Evolutionary conservation across 495 filamentous ascomycete species (phyloP), one percentile per base, ranked within the genome.

Genomic region (Beverwykella pulmonaria): DNA sequence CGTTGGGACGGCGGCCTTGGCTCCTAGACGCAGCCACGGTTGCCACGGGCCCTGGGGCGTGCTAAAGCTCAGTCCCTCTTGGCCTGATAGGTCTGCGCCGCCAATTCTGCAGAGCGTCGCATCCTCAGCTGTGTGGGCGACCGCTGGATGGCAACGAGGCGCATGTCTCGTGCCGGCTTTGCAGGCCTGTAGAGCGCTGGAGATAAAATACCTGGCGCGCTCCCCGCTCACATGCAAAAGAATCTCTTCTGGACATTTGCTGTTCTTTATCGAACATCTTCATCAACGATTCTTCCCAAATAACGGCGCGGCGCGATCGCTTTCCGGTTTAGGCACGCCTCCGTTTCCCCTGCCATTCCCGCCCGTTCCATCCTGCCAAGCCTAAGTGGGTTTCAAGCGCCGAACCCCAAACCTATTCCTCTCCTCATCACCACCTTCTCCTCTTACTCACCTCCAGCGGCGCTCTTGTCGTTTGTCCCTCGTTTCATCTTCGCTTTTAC

Each of bases 401-500:
- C 32, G 29, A 29, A 29, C 48, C 57, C 34, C 32, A 46, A 53
- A 54, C 56, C 49, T 61, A 29, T 52, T 53, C 41, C 20, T 59
- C 55, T n/a, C 61, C 63, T 46, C 63, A 66, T 39, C 53, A 49
- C 41, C 63, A 65, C 54, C 39, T 15, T 25, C 61, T 34, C 44
- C 36, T 46, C 22, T 54, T 52, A 63, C 41, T 41, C 65, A 50
- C 22, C 47, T 9, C 25, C 41, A 27, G 41, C 59, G 32, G 39
- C 47, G 55, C 27, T 55, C 34, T 59, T 34, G 34, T 59, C 53
- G 60, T 63, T 55, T 69, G 64, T 68, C 66, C 53, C 54, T 69
- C 66, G 59, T 63, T 63, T 63, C 59, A 64, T 54, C 53, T 54
- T 57, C 39, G 53, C 57, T 62, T 68, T 67, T 60, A 26, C 60